phyloP scores from a whole-genome alignment of 1,284 basidiomycete species.

The Rugosomyces carneus region DNA sequence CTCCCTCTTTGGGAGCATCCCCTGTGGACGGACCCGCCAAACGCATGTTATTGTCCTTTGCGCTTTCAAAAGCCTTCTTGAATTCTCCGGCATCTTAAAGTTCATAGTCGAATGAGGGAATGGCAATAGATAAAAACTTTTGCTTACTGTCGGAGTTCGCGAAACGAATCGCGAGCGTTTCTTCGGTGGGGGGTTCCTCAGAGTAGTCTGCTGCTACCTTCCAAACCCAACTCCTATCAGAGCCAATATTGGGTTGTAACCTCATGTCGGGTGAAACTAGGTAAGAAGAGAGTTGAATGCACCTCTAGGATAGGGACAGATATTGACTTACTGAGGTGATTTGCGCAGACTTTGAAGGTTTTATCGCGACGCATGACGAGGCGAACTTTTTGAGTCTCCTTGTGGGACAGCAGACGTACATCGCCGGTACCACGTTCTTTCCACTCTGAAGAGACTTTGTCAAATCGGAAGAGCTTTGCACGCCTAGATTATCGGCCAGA shows the following conservation, averaged over 20 bases:
- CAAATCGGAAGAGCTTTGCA: slow-evolving; percentile 98
- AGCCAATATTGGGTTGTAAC: slow-evolving; percentile 97
- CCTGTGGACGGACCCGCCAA: slow-evolving; percentile 27
- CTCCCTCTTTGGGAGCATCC: slow-evolving; percentile 21
- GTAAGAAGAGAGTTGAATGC: not conserved
- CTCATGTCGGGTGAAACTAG: slow-evolving; percentile 88
- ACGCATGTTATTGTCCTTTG: slow-evolving; percentile 65
- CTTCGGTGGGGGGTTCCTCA: slow-evolving; percentile 81
- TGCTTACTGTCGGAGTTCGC: slow-evolving; percentile 92
- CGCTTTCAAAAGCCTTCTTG: slow-evolving; percentile 83
- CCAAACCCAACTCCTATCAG: slow-evolving; percentile 99
- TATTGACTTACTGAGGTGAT: slow-evolving; percentile 78
- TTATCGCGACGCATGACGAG: slow-evolving; percentile 99
- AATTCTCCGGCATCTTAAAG: slow-evolving; percentile 78
- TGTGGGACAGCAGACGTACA: slow-evolving; percentile 85
- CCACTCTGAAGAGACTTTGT: slow-evolving; percentile 81
- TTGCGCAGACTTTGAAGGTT: slow-evolving; percentile 99
- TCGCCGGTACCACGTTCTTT: slow-evolving; percentile 96
- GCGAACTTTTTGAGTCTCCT: slow-evolving; percentile 86
- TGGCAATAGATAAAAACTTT: slow-evolving; percentile 8
- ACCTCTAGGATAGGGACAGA: not conserved
- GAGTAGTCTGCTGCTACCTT: slow-evolving; percentile 95
- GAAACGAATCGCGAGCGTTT: slow-evolving; percentile 97
- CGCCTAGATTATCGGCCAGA: slow-evolving; percentile 56
- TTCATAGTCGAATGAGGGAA: slow-evolving; percentile 8